These are phyloP conservation scores for Pneumocystis jirovecii DNA, from an alignment of 1,139 yeast genomes.

Conservation along the genomic window DNA sequence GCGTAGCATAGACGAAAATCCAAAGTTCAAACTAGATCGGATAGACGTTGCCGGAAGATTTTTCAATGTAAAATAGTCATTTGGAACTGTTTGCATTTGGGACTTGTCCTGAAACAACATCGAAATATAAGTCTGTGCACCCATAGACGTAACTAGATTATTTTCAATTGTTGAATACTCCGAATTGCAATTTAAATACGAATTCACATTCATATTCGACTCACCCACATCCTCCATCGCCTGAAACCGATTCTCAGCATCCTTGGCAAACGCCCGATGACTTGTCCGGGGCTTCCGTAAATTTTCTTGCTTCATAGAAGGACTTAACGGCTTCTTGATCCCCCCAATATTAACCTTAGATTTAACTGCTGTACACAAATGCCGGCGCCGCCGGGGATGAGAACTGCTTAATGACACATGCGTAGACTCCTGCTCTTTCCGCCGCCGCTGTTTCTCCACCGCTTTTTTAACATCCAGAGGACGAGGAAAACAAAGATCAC, in stretches of 20 bases:
- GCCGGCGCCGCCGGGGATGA: background rate
- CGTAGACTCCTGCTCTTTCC: conserved; percentile 16
- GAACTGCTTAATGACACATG: conserved; percentile 3
- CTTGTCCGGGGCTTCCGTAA: background rate
- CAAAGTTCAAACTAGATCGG: conserved; percentile 27
- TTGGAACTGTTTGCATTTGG: background rate
- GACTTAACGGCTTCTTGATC: background rate
- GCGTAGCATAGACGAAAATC: conserved; percentile 56
- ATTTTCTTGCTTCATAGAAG: background rate
- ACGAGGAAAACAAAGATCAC: conserved; percentile 65
- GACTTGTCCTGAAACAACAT: background rate
- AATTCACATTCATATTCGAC: background rate
- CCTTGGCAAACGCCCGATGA: conserved; percentile 1
- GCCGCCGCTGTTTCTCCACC: conserved; percentile 21
- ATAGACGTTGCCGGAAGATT: conserved; percentile 23
- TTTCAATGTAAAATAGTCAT: background rate
- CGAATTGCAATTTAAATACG: background rate
- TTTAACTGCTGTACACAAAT: background rate
- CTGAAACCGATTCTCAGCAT: background rate
- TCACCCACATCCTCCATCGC: background rate
- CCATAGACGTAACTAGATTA: background rate
- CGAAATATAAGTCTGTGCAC: background rate
- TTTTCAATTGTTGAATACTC: background rate
- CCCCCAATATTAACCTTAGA: background rate
- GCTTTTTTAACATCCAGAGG: conserved; percentile 40